Evolutionary conservation across 176 grass and related monocot species (phyloP).

Genomic region (Eragrostis nindensis): DNA sequence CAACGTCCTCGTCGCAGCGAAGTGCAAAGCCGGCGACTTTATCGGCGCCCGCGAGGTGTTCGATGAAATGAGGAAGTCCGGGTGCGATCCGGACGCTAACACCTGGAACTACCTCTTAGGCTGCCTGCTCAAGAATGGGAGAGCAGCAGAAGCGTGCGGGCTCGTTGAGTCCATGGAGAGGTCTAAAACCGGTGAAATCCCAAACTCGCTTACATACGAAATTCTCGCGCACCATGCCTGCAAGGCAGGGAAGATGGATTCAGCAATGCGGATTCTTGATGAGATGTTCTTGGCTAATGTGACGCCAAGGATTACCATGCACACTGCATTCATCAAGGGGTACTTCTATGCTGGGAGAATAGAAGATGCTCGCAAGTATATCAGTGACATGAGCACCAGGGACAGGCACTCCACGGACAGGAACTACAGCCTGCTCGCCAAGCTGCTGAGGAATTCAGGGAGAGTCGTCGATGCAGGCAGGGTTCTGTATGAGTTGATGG

Average conservation of each 20-base stretch:
- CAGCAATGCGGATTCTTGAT: constrained; percentile 58
- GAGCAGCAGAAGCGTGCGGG: constrained; percentile 62
- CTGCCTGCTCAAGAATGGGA: constrained; percentile 71
- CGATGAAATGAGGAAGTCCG: constrained; percentile 73
- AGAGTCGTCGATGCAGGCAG: constrained; percentile 58
- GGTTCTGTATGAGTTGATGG: constrained; percentile 84
- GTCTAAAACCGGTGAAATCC: constrained; percentile 7
- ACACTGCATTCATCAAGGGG: constrained; percentile 82
- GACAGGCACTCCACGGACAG: constrained; percentile 62
- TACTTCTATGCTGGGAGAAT: constrained; percentile 54
- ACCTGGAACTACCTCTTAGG: constrained; percentile 88
- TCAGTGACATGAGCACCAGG: constrained; percentile 59
- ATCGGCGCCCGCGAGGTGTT: constrained; percentile 66
- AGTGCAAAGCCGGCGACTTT: constrained; percentile 67
- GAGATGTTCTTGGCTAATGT: constrained; percentile 63
- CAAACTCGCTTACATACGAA: constrained; percentile 65
- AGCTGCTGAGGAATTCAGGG: constrained; percentile 53
- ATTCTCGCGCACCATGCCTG: constrained; percentile 71
- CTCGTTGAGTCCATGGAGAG: constrained; percentile 80
- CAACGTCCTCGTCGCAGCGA: constrained; percentile 67
- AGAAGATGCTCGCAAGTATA: constrained; percentile 67
- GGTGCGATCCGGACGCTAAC: constrained; percentile 62
- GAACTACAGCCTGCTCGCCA: constrained; percentile 78
- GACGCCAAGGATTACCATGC: constrained; percentile 63
- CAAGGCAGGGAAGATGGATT: constrained; percentile 65